Percentiles rank a stretch among this genome's conserved stretches.
Conservation (phyloP, 1,284 basidiomycete species). For the Ustilago tritici region DNA sequence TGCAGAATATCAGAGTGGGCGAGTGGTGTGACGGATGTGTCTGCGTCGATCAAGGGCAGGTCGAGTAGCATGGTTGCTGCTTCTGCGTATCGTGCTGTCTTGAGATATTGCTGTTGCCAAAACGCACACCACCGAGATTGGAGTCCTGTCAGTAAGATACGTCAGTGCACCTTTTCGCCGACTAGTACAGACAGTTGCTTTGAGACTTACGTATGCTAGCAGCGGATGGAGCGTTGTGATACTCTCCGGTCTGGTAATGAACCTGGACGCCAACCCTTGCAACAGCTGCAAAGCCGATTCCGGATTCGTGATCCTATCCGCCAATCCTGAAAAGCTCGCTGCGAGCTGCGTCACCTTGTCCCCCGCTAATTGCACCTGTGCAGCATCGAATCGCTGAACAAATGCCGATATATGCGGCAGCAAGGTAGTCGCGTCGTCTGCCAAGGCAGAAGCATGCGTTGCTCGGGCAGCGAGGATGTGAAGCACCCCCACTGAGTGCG, state of each 20-base stretch:
- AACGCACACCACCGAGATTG: slow-evolving; percentile 3
- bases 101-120: slow-evolving; percentile 40
- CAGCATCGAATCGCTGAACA: slow-evolving; percentile 21
- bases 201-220: slow-evolving; percentile 35
- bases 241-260: slow-evolving; percentile 31
- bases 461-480: slow-evolving; percentile 47
- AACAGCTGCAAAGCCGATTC: slow-evolving; percentile 31
- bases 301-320: slow-evolving; percentile 24
- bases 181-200: too few relatives aligned
- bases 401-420: slow-evolving; percentile 36
- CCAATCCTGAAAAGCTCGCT: slow-evolving; percentile 16
- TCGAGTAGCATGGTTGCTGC: slow-evolving; percentile 51
- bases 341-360: slow-evolving; percentile 42
- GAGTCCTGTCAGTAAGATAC: too few relatives aligned
- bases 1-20: slow-evolving; percentile 54
- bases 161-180: too few relatives aligned
- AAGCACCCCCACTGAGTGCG: slow-evolving; percentile 45
- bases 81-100: slow-evolving; percentile 42
- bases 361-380: slow-evolving; percentile 31
- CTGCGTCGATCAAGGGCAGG: slow-evolving; percentile 43
- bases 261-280: slow-evolving; percentile 26
- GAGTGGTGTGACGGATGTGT: slow-evolving; percentile 35
- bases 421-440: slow-evolving; percentile 17
- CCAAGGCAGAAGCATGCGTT: slow-evolving; percentile 12
- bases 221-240: slow-evolving; percentile 53